Evolutionary conservation across 805 yeast species (phyloP), one percentile per base, ranked within the genome.

Genomic region (Zygosaccharomyces kombuchaensis): DNA sequence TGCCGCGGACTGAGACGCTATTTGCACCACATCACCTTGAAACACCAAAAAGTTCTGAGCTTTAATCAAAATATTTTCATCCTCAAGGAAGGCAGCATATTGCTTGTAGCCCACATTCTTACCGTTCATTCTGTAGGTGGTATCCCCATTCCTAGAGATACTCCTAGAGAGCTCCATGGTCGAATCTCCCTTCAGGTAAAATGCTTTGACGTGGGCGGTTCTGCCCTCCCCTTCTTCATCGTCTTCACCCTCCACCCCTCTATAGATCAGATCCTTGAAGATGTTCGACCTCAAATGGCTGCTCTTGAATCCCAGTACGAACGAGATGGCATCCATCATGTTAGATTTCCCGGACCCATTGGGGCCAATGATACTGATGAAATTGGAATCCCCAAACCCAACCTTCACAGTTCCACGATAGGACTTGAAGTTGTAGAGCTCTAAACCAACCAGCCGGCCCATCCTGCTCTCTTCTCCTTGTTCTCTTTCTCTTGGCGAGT

Each of bases 311-410:
- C 99, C 99, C 30, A 93, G 73, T 7, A 91, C 98, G 65, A 93
- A 93, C 16, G 96, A 84, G 37, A 93, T 84, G 29, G 99, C 97
- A 63, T 93, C 99, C 85, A 93, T 90, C 81, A 93, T 85, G 61
- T 93, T 93, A 34, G 96, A 86, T 68, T 93, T 93, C 6, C 99
- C 99, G 0, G 97, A 85, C 27, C 99, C 99, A 73, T 93, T 93
- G n/a, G 98, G 98, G 1, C 99, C 99, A 47, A 93, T 86, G 51
- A 93, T 87, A 36, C 95, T 83, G 1, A 96, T 87, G 70, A 93
- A 93, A 49, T 76, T 73, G 0, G 90, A 78, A 9, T 82, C 74
- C 0, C 96, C 96, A 65, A 93, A 85, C 2, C 93, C 95, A 17
- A 91, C 78, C 4, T 74, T 73, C 13, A 87, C 75, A 0, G 77